phyloP scores from a whole-genome alignment of 805 yeast species.

The Scheffersomyces ergatensis region DNA sequence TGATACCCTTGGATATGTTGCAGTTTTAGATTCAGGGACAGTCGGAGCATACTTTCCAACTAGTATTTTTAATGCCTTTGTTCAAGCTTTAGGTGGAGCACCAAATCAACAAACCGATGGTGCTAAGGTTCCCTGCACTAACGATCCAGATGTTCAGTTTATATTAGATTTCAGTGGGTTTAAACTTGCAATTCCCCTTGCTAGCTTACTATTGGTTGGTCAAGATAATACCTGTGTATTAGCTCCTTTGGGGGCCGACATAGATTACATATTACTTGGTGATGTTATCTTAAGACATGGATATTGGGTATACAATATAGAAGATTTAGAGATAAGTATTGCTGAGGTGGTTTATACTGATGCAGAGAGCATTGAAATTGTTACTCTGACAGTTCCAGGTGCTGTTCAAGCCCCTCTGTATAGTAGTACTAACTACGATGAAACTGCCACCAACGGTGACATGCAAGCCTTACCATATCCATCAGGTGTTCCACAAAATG shows the following conservation, averaged over 20 bases:
- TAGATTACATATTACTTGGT: conserved; percentile 51
- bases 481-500: no score
- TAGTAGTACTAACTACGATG: background rate
- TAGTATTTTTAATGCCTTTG: conserved; percentile 32
- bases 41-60: conserved; percentile 48
- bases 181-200: background rate
- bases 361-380: background rate
- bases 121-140: conserved; percentile 46
- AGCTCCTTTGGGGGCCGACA: no score
- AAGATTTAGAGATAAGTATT: conserved; percentile 51
- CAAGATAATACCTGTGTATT: no score
- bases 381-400: background rate
- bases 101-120: conserved; percentile 35
- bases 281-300: conserved; percentile 63
- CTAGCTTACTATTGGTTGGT: background rate
- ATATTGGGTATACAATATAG: conserved; percentile 64
- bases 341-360: conserved; percentile 15
- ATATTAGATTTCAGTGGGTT: conserved; percentile 47
- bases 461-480: no score
- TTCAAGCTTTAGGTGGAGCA: conserved; percentile 35
- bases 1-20: conserved; percentile 23
- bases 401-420: background rate
- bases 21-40: conserved; percentile 58
- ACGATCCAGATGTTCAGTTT: conserved; percentile 11
- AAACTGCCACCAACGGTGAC: no score